These are phyloP conservation scores for Aspergillus aculeatus DNA, from an alignment of 2,329 filamentous ascomycete genomes.

Conservation along the genomic window DNA sequence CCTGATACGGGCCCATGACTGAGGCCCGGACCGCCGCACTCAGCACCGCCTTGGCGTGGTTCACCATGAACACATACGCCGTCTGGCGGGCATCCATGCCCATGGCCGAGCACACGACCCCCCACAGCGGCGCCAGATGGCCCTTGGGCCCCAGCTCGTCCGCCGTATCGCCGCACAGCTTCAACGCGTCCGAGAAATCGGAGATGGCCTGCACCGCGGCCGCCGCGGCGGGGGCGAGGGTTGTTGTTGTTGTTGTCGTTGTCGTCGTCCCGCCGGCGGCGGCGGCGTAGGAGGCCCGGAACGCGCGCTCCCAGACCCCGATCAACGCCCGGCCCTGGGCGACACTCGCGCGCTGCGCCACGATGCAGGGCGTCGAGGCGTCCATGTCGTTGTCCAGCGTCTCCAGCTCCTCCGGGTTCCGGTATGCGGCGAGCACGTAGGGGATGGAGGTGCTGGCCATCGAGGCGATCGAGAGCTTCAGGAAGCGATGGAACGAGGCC, in stretches of 20 bases:
- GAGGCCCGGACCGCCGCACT: slow-evolving; percentile 63
- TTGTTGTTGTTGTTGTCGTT: neutral
- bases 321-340: slow-evolving; percentile 61
- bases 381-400: slow-evolving; percentile 63
- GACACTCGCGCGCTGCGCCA: slow-evolving; percentile 60
- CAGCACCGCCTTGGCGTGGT: slow-evolving; percentile 62
- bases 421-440: slow-evolving; percentile 57
- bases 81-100: slow-evolving; percentile 53
- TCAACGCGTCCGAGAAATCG: slow-evolving; percentile 41
- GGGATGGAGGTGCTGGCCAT: slow-evolving; percentile 60
- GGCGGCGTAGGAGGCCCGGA: slow-evolving; percentile 37
- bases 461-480: slow-evolving; percentile 57
- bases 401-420: slow-evolving; percentile 49
- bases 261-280: neutral
- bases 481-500: slow-evolving; percentile 54
- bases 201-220: slow-evolving; percentile 31
- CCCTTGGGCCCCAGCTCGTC: slow-evolving; percentile 44
- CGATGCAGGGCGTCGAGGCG: slow-evolving; percentile 61
- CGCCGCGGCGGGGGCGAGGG: slow-evolving; percentile 20
- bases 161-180: slow-evolving; percentile 30
- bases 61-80: slow-evolving; percentile 62
- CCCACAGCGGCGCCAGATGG: slow-evolving; percentile 63
- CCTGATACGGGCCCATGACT: slow-evolving; percentile 66
- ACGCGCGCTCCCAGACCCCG: slow-evolving; percentile 59
- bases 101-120: slow-evolving; percentile 54